Evolutionary conservation across 2,329 filamentous ascomycete genomes (phyloP), one percentile per base, ranked within the genome.

Genomic region (Aspergillus novofumigatus): DNA sequence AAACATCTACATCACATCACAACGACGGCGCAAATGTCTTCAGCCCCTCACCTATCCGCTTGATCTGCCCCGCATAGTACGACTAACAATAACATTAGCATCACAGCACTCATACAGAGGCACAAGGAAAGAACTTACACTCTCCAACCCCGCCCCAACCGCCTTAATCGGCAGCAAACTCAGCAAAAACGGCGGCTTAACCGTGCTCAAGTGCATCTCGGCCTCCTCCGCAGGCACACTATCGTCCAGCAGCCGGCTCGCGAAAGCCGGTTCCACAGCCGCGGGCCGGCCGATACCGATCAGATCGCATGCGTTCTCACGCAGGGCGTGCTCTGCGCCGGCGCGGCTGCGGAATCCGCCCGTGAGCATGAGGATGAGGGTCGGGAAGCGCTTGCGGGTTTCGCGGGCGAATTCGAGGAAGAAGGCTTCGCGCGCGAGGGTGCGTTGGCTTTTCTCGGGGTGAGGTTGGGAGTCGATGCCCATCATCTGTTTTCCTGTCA

Each of bases 321-420:
- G 57, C 5, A 84, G 65, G 10, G 80, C 81, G 6, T 75, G 72
- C 25, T 79, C 77, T 72, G 83, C 83, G 2, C 78, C 81, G 0
- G 68, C 67, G 2, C 80, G 72, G 0, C 78, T 81, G 1, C 84
- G 79, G 69, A 89, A 87, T 0, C 86, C 86, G 3, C 86, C 86
- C 0, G 84, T 88, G 3, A 89, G 78, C 75, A 85, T 81, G 32
- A 85, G 68, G 0, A 79, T 71, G 0, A 81, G 69, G 3, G 72
- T 60, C 0, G 78, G 77, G 54, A 81, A 77, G 25, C 72, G 70
- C 4, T 67, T 65, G 28, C 83, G 78, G 35, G 83, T 78, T 8
- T 76, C 73, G n/a, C 76, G 72, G 0, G 84, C 83, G 60, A 89
- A 89, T 49, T 88, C 82, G 1, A 89, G 75, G 72, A 90, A 90